Conservation (phyloP, 164 flowering plant species). For the Aristolochia fimbriata region DNA sequence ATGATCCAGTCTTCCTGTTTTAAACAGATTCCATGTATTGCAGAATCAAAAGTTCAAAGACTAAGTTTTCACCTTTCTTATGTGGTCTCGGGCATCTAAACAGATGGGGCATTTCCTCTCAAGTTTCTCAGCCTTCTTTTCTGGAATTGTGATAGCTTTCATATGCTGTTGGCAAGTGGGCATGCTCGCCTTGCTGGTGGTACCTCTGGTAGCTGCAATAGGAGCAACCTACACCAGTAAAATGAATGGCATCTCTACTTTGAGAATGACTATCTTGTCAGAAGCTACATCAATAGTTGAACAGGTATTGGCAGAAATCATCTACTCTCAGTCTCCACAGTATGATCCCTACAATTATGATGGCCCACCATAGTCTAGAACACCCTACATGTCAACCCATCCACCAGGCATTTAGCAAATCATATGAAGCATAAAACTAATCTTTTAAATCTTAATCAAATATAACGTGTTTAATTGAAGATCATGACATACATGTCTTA, state of each 20-base stretch:
- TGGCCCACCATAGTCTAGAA: background rate
- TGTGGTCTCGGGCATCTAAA: background rate
- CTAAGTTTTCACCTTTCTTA: background rate
- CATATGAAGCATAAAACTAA: no score
- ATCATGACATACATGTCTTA: background rate
- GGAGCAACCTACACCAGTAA: slow-evolving; percentile 59
- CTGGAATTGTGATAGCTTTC: slow-evolving; percentile 45
- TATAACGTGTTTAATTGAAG: no score
- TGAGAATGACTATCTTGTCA: slow-evolving; percentile 32
- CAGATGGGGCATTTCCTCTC: slow-evolving; percentile 63
- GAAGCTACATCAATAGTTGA: slow-evolving; percentile 54
- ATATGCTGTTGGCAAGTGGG: slow-evolving; percentile 56
- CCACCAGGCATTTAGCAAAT: no score
- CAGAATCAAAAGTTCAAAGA: background rate
- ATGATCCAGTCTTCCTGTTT: slow-evolving; percentile 4
- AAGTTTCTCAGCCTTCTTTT: slow-evolving; percentile 40
- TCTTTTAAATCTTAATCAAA: no score
- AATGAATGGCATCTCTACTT: slow-evolving; percentile 41
- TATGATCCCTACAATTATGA: background rate
- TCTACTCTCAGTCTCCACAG: background rate
- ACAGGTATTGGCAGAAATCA: slow-evolving; percentile 32
- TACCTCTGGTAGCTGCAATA: slow-evolving; percentile 41
- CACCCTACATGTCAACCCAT: background rate
- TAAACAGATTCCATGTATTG: background rate
- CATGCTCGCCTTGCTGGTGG: slow-evolving; percentile 40